A percentile compares a stretch with the other conserved stretches of the same genome.
Evolutionary conservation across 768 basidiomycete genomes (phyloP).

Genomic region (Tricholoma sp.): DNA sequence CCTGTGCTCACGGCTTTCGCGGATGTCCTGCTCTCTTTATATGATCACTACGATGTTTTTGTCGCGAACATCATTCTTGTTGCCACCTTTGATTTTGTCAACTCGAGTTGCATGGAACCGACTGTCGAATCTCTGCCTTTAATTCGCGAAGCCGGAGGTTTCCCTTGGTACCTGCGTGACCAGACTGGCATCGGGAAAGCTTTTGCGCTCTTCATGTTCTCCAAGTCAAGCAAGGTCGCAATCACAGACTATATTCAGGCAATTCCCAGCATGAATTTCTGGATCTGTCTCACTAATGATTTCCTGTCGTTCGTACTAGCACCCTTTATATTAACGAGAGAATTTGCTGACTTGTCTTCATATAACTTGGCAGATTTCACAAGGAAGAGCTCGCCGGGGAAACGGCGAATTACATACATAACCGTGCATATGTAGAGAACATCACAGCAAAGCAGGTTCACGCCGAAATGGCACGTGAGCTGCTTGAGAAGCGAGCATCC

Average conservation of each 20-base stretch:
- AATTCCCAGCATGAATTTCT: constrained; percentile 12
- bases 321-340: background rate
- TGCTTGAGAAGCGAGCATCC: constrained; percentile 2
- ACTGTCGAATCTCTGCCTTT: background rate
- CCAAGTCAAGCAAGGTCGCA: background rate
- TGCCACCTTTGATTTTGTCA: constrained; percentile 10
- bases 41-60: too few relatives aligned
- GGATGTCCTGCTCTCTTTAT: constrained; percentile 7
- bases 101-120: constrained; percentile 8
- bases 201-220: constrained; percentile 7
- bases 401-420: constrained; percentile 10
- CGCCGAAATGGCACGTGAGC: constrained; percentile 11
- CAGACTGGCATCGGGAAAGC: constrained; percentile 7
- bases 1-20: constrained; percentile 8
- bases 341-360: background rate
- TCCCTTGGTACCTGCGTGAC: too few relatives aligned
- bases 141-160: background rate
- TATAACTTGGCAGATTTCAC: constrained; percentile 6
- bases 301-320: constrained; percentile 15
- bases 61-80: constrained; percentile 11
- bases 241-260: constrained; percentile 8
- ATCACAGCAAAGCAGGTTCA: constrained; percentile 4
- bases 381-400: constrained; percentile 18
- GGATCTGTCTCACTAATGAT: constrained; percentile 7
- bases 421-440: constrained; percentile 5